Percentiles rank a stretch among this genome's conserved stretches.
Conservation (phyloP, 1,139 yeast genomes). For the Barnettozyma hawaiiensis region DNA sequence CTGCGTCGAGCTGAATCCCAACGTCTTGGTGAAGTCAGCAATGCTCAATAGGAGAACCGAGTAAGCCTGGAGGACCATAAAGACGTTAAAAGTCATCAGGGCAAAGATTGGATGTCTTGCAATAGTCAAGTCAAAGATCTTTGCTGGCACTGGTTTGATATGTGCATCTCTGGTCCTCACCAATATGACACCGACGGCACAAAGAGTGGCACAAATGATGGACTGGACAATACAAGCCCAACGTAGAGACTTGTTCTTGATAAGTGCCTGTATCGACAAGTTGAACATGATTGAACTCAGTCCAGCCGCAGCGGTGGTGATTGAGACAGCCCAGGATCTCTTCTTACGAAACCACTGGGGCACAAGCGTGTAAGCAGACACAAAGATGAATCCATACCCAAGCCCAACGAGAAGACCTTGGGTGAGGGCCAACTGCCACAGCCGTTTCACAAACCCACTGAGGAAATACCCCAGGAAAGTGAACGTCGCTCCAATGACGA, state of each 20-base stretch:
- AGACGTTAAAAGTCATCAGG: conserved; percentile 45
- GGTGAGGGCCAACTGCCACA: conserved; percentile 58
- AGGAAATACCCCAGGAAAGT: conserved; percentile 42
- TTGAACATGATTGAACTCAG: conserved; percentile 41
- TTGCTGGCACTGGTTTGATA: conserved; percentile 14
- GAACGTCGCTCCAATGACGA: conserved; percentile 15
- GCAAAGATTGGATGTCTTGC: conserved; percentile 36
- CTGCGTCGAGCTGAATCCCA: conserved; percentile 50
- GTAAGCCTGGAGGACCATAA: conserved; percentile 47
- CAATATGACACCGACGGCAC: conserved; percentile 33
- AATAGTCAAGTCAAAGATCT: conserved; percentile 28
- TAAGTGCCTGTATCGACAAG: conserved; percentile 31
- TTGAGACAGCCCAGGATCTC: conserved; percentile 47
- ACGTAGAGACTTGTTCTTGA: conserved; percentile 41
- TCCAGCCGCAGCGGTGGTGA: conserved; percentile 50
- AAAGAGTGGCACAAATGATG: conserved; percentile 34
- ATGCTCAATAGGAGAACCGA: conserved; percentile 52
- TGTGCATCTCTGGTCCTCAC: conserved; percentile 31
- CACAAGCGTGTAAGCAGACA: conserved; percentile 46
- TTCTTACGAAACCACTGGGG: conserved; percentile 53
- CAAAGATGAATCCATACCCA: conserved; percentile 49
- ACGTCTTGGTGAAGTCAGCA: conserved; percentile 51
- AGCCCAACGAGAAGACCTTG: conserved; percentile 60
- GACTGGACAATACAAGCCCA: conserved; percentile 65
- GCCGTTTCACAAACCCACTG: conserved; percentile 53